Base-by-base conservation (phyloP, 148 eudicot species). In the Rhododendron simsii region DNA sequence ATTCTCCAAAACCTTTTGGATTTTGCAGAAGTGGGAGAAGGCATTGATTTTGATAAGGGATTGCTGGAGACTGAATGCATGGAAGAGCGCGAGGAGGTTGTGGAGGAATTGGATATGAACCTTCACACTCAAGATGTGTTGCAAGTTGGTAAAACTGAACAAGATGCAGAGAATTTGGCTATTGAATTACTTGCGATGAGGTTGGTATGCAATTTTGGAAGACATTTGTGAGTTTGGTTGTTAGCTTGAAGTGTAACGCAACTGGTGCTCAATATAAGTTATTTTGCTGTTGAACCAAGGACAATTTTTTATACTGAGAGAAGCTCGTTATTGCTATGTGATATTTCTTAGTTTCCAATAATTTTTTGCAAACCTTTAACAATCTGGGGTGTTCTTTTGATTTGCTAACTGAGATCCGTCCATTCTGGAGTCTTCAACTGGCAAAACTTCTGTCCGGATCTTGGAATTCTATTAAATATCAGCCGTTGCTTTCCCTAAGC, bases 111-210 rank as follows among this genome's bases (percentile, higher is more conserved):
- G 65, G 76, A 84, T 71, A 28, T 87, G 80, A 53, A 53, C n/a
- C 61, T 50, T 28, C 87, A 30, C 45, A 73, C 69, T 81, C 57
- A 85, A 83, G 76, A 79, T 53, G 73, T 55, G 39, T 81, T 83
- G 59, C 78, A 81, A 69, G 81, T n/a, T 81, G 83, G 77, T 63
- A 79, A 67, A 81, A 91, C 81, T 87, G 89, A 84, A 81, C 85
- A 83, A 86, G 92, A 80, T 59, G 95, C 89, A 73, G 90, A 90
- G 87, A 89, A 91, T 69, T n/a, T 80, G 86, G 95, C 93, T 50
- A 79, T 92, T 86, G 85, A 86, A 87, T 89, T 92, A 71, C 93
- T 95, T 75, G 93, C 91, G 0, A 84, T 80, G 86, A 93, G 98
- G 96, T 95, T 35, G 78, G 89, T 30, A 59, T 57, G 1, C 80